phyloP scores from a whole-genome alignment of 305 asterid genomes.

The Fraxinus albicans region DNA sequence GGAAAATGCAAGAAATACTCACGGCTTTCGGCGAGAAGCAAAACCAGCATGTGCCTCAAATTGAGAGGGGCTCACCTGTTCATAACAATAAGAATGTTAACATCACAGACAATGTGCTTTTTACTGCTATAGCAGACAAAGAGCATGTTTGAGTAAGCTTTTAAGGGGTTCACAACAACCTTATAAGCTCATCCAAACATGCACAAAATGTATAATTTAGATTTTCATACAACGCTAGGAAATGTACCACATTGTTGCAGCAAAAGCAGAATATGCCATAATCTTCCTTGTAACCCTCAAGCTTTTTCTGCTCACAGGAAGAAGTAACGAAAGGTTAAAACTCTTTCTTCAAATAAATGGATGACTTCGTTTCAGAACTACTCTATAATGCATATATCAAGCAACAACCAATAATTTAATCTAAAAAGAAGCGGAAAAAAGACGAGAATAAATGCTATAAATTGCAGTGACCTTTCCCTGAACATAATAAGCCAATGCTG shows the following conservation, averaged over 20 bases:
- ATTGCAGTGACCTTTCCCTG: conserved; percentile 61
- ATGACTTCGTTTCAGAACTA: background rate
- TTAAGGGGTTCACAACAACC: background rate
- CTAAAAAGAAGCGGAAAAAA: background rate
- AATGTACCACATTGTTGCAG: conserved; percentile 69
- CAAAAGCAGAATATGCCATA: conserved; percentile 65
- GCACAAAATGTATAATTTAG: background rate
- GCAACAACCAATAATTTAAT: conserved; percentile 8
- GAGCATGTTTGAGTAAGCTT: background rate
- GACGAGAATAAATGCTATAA: conserved; percentile 6
- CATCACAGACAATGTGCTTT: conserved; percentile 14
- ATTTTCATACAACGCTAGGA: background rate
- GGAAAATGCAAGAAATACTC: conserved; percentile 35
- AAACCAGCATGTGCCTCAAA: conserved; percentile 96
- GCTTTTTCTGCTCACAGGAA: conserved; percentile 55
- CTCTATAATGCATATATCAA: conserved; percentile 4
- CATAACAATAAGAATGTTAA: conserved; percentile 23
- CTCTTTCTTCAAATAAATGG: conserved; percentile 7
- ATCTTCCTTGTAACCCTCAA: conserved; percentile 64
- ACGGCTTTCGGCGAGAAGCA: conserved; percentile 94
- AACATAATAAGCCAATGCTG: conserved; percentile 59
- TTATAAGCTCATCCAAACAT: background rate
- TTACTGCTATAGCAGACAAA: background rate
- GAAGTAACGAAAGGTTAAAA: conserved; percentile 19
- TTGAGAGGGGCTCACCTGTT: conserved; percentile 87